Base-by-base conservation (phyloP, 2,329 filamentous ascomycete genomes). In the Rachicladosporium sp. region DNA sequence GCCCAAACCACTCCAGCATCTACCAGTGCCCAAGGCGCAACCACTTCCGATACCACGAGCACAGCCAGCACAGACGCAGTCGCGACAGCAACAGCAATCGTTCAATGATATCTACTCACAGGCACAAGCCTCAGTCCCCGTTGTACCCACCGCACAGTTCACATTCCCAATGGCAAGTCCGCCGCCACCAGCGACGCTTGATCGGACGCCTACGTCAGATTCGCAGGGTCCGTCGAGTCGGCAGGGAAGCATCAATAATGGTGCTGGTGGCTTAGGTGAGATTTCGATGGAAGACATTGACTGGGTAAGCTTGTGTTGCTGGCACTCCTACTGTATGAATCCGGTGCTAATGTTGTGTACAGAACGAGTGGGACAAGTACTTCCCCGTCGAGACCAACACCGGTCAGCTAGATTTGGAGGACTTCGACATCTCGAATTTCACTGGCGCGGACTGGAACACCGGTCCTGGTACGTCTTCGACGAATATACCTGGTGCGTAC, bases 231-330 rank as follows among this genome's bases (percentile, higher is more conserved):
- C 13, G 8, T 13, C 33, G n/a, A n/a, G 7, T 21, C 33, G 15
- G 10, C 29, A 19, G 13, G 15, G 32, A 21, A 31, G 33, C 15
- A 37, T 31, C 15, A 37, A 27, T 8, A 27, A 27, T 27, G 2
- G 40, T 19, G 45, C 36, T 38, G 48, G 38, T 35, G 51, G 45
- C 47, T 53, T 39, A 43, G 54, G 47, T 40, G 59, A 60, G 42
- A 47, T 53, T 19, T 46, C 53, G 3, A 61, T 66, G 56, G 53
- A 75, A 31, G 73, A 74, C 41, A 74, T 82, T 46, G 76, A 82
- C 48, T 82, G 77, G 78, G 77, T 80, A 59, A 62, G 74, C 66
- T 27, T 27, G 7, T 8, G 5, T 27, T 27, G 23, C 23, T 27
- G 23, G 7, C 23, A 6, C 23, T 27, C 7, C 23, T 27, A 27